A percentile compares a stretch with the other conserved stretches of the same genome.
phyloP scores from a whole-genome alignment of 2,329 filamentous ascomycete genomes.

The Aspergillus candidus region DNA sequence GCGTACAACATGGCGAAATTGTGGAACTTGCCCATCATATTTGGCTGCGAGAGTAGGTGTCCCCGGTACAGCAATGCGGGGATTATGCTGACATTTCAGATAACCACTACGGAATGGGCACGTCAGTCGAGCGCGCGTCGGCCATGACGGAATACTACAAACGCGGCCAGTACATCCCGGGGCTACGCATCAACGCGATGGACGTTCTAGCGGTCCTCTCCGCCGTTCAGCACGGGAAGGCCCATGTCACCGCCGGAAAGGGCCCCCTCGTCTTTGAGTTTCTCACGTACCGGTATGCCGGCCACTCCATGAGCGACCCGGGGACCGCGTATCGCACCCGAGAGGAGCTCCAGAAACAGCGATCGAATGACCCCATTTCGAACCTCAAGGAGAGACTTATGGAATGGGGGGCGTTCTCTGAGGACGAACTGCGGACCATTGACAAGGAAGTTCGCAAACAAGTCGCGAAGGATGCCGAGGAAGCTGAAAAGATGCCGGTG shows the following conservation, averaged over 20 bases:
- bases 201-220: constrained; percentile 94
- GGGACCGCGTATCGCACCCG: constrained; percentile 96
- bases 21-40: constrained; percentile 88
- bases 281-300: constrained; percentile 95
- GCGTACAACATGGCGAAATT: constrained; percentile 99
- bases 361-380: constrained; percentile 88
- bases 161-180: constrained; percentile 96
- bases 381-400: constrained; percentile 92
- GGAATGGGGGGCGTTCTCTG: constrained; percentile 79
- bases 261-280: constrained; percentile 93
- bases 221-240: constrained; percentile 82
- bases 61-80: constrained; percentile 39
- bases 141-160: constrained; percentile 99
- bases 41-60: constrained; percentile 87
- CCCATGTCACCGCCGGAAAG: constrained; percentile 72
- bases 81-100: constrained; percentile 48
- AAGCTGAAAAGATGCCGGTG: constrained; percentile 75
- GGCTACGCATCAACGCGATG: constrained; percentile 98
- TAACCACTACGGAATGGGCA: constrained; percentile 99
- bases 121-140: constrained; percentile 80
- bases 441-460: constrained; percentile 82
- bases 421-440: constrained; percentile 87
- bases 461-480: constrained; percentile 80
- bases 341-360: constrained; percentile 95
- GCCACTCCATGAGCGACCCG: constrained; percentile 97